Evolutionary conservation across 2,329 filamentous ascomycete species (phyloP), one percentile per base, ranked within the genome.

Genomic region (Aspergillus sp.): DNA sequence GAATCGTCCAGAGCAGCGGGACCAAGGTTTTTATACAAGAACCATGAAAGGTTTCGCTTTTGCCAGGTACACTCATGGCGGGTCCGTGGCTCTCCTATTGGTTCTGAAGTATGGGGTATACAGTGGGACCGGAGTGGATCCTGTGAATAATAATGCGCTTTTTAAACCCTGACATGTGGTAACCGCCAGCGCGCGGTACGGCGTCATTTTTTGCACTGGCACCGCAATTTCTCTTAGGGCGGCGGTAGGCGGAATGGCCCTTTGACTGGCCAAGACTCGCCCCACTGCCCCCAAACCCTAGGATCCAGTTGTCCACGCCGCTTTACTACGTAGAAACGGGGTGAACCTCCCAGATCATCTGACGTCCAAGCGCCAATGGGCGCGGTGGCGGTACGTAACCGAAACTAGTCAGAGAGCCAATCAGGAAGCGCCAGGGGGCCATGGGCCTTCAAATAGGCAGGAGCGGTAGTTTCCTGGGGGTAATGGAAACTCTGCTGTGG

Each of bases 341-440:
- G 19, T 19, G 48, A 8, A 44, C 45, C 42, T 43, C 45, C 45
- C 43, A 45, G 46, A 58, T 67, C 64, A 66, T 64, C 61, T 67
- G 64, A 66, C 60, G 50, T 39, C 46, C 42, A 28, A 39, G 41
- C 43, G 48, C 49, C 55, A 54, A 45, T 55, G 33, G 29, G 30
- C 32, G 47, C 41, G 45, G 51, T 54, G 51, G 51, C 55, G 45
- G 60, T 55, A 67, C 65, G 64, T 68, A 68, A 68, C 51, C 63
- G 60, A 67, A 68, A 67, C 55, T 46, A 35, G n/a, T 9, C 4
- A 1, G 1, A 2, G 19, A 42, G 38, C 65, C 65, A 69, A 67
- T 67, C 41, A 55, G 29, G 43, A 10, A 27, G 33, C 8, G 42
- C 66, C 40, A 55, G 32, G 43, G 26, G 35, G 39, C 10, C 41